Percentiles rank a stretch among this genome's conserved stretches.
Conservation (phyloP, 495 filamentous ascomycete genomes). For the Neurospora pannonica region DNA sequence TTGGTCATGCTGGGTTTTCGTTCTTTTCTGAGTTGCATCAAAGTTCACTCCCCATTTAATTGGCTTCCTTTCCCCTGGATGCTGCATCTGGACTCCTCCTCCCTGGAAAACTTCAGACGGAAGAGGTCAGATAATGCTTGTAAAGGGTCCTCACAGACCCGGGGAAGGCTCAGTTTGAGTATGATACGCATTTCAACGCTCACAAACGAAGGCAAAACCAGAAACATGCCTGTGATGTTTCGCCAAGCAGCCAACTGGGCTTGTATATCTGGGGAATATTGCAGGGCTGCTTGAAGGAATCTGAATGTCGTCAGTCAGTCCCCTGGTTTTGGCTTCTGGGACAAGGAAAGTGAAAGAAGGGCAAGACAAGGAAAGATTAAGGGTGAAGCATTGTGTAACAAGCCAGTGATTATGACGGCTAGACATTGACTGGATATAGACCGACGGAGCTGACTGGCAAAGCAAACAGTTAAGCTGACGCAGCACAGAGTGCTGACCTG, state of each 20-base stretch:
- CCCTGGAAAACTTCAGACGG: background rate
- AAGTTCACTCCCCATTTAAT: background rate
- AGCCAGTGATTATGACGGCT: background rate
- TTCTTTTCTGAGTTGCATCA: background rate
- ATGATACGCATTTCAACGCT: too few relatives aligned
- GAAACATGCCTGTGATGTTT: too few relatives aligned
- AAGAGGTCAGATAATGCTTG: background rate
- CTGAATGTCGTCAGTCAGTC: background rate
- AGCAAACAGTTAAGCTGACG: background rate
- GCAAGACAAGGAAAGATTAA: background rate
- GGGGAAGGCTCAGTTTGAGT: too few relatives aligned
- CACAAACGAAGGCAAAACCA: too few relatives aligned
- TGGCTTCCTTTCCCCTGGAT: background rate
- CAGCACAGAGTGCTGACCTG: background rate
- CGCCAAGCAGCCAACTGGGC: background rate
- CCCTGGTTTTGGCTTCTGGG: background rate
- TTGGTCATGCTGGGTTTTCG: background rate
- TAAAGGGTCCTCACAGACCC: background rate
- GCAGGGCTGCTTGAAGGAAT: background rate
- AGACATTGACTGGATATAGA: background rate
- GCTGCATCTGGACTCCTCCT: background rate
- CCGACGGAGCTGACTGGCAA: background rate
- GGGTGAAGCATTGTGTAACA: background rate
- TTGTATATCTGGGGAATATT: background rate
- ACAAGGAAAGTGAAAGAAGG: background rate